Evolutionary conservation across 805 yeast species (phyloP).

Genomic region (Metschnikowia rubicola): DNA sequence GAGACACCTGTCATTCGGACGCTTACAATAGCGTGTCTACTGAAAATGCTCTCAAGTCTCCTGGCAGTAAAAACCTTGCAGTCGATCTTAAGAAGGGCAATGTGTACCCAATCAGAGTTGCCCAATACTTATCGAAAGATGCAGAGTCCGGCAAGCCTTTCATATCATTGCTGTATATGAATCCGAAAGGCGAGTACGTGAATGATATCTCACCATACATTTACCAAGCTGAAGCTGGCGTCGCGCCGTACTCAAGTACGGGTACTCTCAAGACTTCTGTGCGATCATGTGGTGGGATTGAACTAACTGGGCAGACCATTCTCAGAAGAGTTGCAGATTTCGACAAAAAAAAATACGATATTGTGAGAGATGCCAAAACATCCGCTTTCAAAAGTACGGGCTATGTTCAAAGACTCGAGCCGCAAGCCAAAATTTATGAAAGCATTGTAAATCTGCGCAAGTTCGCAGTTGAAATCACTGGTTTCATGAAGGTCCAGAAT

Average conservation of each 20-base stretch:
- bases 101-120: background rate
- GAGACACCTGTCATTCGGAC: background rate
- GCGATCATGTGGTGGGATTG: background rate
- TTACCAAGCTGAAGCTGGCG: background rate
- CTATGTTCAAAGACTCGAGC: background rate
- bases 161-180: constrained; percentile 1
- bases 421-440: background rate
- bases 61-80: background rate
- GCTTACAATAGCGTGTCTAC: background rate
- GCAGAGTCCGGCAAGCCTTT: background rate
- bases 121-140: background rate
- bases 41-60: background rate
- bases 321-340: background rate
- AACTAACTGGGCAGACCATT: background rate
- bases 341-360: background rate
- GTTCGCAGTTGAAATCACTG: background rate
- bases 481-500: background rate
- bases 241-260: background rate
- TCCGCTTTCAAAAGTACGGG: background rate
- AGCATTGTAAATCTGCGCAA: constrained; percentile 1
- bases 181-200: background rate
- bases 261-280: background rate
- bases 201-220: constrained; percentile 1
- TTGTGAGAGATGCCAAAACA: background rate
- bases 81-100: background rate